A percentile compares a stretch with the other conserved stretches of the same genome.
Conservation (phyloP, 768 basidiomycete species). For the Lyophyllum atratum region DNA sequence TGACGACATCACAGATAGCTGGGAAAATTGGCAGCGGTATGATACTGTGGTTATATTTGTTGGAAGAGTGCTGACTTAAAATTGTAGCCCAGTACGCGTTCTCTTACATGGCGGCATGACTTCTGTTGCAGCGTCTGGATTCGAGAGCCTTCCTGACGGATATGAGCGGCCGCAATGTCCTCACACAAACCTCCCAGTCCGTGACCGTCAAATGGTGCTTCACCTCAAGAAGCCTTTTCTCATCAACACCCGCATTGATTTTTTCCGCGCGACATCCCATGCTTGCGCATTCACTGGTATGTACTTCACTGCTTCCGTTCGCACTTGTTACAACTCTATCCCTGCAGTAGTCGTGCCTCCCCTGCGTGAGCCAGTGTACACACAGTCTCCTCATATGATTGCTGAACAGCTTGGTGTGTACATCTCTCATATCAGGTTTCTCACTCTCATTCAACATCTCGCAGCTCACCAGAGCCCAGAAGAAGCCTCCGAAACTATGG, state of each 20-base stretch:
- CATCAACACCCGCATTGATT: not conserved
- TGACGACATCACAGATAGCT: no score
- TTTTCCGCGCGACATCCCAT: constrained; percentile 4
- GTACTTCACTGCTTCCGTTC: not conserved
- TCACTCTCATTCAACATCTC: no score
- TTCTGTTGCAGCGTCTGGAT: not conserved
- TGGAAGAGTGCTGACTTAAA: no score
- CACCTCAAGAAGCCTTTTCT: not conserved
- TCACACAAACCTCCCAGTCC: not conserved
- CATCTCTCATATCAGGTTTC: not conserved
- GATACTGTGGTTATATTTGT: no score
- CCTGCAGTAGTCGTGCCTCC: not conserved
- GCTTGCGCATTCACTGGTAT: not conserved
- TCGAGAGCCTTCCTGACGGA: not conserved
- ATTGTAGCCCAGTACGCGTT: no score
- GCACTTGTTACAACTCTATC: no score
- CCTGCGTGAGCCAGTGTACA: not conserved
- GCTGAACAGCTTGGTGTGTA: not conserved
- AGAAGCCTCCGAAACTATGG: not conserved
- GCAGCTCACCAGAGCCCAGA: not conserved
- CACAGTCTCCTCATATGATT: not conserved
- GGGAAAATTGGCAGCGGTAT: no score
- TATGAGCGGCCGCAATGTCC: not conserved
- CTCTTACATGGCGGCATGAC: not conserved
- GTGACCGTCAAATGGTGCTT: not conserved